Evolutionary conservation across 202 grass and related monocot genomes (phyloP).

Genomic region (Brachypodium distachyon): DNA sequence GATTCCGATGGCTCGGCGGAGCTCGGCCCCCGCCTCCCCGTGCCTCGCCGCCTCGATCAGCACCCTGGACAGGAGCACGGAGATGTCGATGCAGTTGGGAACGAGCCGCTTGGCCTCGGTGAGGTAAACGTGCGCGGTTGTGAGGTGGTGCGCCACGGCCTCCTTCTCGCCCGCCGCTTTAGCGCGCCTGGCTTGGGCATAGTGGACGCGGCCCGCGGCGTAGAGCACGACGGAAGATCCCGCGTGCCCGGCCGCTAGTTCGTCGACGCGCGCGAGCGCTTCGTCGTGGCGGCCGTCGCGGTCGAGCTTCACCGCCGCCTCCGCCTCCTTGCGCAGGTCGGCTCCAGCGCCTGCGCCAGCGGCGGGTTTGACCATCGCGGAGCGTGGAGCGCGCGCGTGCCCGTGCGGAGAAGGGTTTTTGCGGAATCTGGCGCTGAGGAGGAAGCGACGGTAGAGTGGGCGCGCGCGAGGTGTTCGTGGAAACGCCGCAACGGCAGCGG

Average conservation of each 20-base stretch:
- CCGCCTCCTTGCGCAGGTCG: neutral
- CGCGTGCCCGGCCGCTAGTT: neutral
- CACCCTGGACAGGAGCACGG: neutral
- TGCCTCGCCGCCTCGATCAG: neutral
- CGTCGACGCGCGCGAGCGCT: neutral
- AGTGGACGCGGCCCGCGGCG: neutral
- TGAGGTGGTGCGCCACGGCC: neutral
- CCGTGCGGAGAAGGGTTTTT: neutral
- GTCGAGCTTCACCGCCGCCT: neutral
- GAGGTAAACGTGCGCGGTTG: neutral
- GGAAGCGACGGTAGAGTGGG: neutral
- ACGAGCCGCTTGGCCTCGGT: neutral
- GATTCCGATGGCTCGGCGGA: neutral
- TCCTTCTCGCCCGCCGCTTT: fast-evolving
- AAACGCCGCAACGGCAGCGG: neutral
- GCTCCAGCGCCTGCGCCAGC: neutral
- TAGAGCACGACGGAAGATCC: neutral
- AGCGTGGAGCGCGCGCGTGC: neutral
- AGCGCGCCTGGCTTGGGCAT: neutral
- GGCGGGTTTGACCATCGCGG: neutral
- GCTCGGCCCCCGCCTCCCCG: neutral
- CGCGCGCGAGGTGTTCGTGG: neutral
- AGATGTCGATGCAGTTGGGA: neutral
- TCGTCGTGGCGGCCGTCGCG: neutral
- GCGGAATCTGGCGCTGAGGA: too few species aligned